These are phyloP conservation scores for Iris macrosiphon DNA, from an alignment of 106 monocot genomes.

Conservation along the genomic window DNA sequence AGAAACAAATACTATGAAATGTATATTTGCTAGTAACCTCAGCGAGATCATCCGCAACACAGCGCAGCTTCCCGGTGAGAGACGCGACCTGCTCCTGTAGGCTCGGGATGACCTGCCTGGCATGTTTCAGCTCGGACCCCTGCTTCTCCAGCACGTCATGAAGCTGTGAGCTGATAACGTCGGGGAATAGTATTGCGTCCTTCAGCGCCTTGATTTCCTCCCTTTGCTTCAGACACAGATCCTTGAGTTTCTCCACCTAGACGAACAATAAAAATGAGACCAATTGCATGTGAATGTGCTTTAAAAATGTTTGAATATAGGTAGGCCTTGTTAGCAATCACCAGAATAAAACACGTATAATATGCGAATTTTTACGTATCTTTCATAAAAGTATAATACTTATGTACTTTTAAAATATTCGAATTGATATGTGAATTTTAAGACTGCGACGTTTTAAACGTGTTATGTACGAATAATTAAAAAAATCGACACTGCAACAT, in stretches of 20 bases:
- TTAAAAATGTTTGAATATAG: too few species aligned
- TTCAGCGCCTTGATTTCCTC: slow-evolving; percentile 89
- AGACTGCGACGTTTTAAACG: too few species aligned
- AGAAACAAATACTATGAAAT: too few species aligned
- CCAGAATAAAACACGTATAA: too few species aligned
- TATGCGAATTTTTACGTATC: too few species aligned
- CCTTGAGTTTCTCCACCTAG: slow-evolving; percentile 80
- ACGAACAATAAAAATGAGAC: not conserved
- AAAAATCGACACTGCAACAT: not conserved
- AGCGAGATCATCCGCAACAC: slow-evolving; percentile 76
- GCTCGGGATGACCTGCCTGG: slow-evolving; percentile 61
- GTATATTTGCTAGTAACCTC: slow-evolving; percentile 51
- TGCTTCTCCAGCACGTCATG: slow-evolving; percentile 51
- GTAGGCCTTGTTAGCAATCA: too few species aligned
- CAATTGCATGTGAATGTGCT: too few species aligned
- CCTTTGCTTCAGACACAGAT: slow-evolving; percentile 81
- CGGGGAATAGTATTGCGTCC: slow-evolving; percentile 85
- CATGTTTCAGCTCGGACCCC: slow-evolving; percentile 69
- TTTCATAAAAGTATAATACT: too few species aligned
- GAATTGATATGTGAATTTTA: too few species aligned
- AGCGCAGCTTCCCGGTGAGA: slow-evolving; percentile 72
- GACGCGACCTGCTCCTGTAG: slow-evolving; percentile 78
- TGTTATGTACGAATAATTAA: too few species aligned
- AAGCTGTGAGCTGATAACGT: slow-evolving; percentile 54
- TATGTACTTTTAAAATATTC: too few species aligned